A percentile compares a stretch with the other conserved stretches of the same genome.
These are phyloP conservation scores for Bipolaris sorokiniana DNA, from an alignment of 2,329 filamentous ascomycete species.

Conservation along the genomic window DNA sequence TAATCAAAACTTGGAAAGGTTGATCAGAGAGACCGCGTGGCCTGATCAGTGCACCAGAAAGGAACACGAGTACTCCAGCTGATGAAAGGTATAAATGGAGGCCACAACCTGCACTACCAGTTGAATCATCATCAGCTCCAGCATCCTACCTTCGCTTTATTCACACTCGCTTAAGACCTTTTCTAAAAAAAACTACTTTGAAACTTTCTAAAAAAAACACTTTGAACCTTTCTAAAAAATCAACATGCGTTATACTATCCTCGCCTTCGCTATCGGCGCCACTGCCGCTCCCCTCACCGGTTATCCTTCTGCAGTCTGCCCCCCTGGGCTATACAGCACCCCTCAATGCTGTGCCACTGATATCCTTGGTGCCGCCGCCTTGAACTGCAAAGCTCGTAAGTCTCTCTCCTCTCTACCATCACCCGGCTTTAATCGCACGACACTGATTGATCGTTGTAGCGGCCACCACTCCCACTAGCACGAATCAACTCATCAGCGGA, in stretches of 20 bases:
- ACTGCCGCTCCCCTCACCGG: conserved; percentile 7
- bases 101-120: not conserved
- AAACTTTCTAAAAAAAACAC: not conserved
- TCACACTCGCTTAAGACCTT: not conserved
- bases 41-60: not conserved
- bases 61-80: not conserved
- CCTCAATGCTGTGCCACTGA: conserved; percentile 20
- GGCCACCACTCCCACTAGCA: conserved; percentile 2
- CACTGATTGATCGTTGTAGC: conserved; percentile 2
- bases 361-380: conserved; percentile 6
- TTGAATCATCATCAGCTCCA: not conserved
- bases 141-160: not conserved
- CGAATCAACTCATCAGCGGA: conserved; percentile 5
- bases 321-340: conserved; percentile 9
- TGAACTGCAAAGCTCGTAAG: conserved; percentile 16
- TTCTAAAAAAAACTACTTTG: not conserved
- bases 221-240: not conserved
- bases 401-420: not conserved
- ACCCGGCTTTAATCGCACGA: not conserved
- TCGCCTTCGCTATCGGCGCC: conserved; percentile 7
- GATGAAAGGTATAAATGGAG: not conserved
- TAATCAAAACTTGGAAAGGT: not conserved
- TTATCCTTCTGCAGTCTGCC: conserved; percentile 5
- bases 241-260: conserved; percentile 16
- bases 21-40: not conserved